These are phyloP conservation scores for Tuber calosporum DNA, from an alignment of 495 filamentous ascomycete genomes.

Conservation along the genomic window DNA sequence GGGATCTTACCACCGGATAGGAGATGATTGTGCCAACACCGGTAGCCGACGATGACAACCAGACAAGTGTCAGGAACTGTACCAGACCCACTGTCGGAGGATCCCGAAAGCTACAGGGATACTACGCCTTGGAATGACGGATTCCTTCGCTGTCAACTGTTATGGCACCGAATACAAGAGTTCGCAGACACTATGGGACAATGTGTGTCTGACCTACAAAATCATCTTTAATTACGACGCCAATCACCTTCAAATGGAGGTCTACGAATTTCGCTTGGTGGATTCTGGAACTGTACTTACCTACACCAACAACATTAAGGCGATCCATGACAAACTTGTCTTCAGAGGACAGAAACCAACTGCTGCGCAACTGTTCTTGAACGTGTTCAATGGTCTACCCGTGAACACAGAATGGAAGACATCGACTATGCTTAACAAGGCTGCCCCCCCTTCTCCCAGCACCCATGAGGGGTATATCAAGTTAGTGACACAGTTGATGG, in stretches of 20 bases:
- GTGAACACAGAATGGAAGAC: not conserved
- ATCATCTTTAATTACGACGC: not conserved
- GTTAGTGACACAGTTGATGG: no score
- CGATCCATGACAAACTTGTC: not conserved
- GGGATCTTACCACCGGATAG: not conserved
- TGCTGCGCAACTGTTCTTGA: not conserved
- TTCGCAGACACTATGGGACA: rapidly evolving
- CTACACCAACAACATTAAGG: no score
- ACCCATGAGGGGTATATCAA: no score
- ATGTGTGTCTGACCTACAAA: not conserved
- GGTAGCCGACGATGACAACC: not conserved
- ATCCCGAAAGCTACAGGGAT: not conserved
- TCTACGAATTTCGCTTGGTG: not conserved
- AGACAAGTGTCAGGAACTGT: not conserved
- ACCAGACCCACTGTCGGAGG: not conserved
- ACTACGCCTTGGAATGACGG: not conserved
- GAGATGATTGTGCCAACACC: not conserved
- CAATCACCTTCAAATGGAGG: no score
- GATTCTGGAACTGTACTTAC: no score
- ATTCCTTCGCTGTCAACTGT: not conserved
- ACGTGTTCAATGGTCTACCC: not conserved
- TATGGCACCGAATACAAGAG: not conserved
- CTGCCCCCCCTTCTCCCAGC: no score
- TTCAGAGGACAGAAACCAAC: not conserved
- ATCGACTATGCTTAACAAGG: not conserved